Evolutionary conservation across 169 alveolate genomes (phyloP).

Genomic region (Plasmodium sp.): DNA sequence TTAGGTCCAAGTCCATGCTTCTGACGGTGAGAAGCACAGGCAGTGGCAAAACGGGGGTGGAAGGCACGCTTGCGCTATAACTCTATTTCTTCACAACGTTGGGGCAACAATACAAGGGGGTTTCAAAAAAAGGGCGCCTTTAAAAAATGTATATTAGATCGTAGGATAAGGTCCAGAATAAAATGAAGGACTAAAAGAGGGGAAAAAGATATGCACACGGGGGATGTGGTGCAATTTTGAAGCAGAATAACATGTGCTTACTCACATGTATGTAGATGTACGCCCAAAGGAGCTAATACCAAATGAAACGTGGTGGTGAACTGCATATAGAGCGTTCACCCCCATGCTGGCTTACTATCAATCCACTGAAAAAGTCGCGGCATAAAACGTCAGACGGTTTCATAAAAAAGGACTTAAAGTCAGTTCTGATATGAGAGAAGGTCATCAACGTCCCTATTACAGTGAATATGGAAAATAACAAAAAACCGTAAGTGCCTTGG

Average conservation of each 20-base stretch:
- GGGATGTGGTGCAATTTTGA: background rate
- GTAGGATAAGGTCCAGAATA: conserved; percentile 68
- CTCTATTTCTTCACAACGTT: background rate
- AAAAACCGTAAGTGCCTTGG: conserved; percentile 62
- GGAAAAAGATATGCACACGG: background rate
- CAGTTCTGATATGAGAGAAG: conserved; percentile 30
- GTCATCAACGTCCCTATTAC: conserved; percentile 52
- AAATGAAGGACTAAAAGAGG: conserved; percentile 50
- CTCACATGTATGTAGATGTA: background rate
- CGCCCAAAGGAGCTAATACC: background rate
- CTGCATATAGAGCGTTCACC: background rate
- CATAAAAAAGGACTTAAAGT: conserved; percentile 34
- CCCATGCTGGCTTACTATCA: conserved; percentile 10
- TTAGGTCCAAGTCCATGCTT: conserved; percentile 28
- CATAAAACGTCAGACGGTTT: conserved; percentile 20
- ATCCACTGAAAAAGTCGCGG: conserved; percentile 65
- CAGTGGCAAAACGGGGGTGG: background rate
- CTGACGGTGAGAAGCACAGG: background rate
- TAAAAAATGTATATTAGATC: conserved; percentile 67
- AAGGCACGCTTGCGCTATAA: background rate
- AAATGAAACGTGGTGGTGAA: background rate
- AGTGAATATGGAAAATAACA: conserved; percentile 41
- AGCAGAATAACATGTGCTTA: background rate
- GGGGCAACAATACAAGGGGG: background rate
- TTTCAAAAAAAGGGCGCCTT: background rate